Evolutionary conservation across 2,329 filamentous ascomycete genomes (phyloP), one percentile per base, ranked within the genome.

Genomic region (Falciphora oryzae): DNA sequence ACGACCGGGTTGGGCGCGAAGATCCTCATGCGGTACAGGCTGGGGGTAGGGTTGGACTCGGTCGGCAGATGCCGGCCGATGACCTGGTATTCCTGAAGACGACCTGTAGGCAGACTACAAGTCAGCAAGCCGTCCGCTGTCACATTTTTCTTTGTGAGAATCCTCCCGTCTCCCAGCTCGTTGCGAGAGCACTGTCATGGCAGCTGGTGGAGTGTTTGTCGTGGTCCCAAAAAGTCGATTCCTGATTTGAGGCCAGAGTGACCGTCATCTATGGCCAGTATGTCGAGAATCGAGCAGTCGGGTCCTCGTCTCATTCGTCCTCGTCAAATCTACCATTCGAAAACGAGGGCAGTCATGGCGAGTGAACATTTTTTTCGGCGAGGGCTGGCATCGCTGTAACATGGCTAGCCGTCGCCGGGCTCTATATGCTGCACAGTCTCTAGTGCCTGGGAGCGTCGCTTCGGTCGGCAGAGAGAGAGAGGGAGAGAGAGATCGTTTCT

Each of bases 1-100:
- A 99, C 93, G 74, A 97, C 95, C 76, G 89, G 86, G 85, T 99
- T 99, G 75, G 93, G 92, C 73, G 95, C 95, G 82, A 99, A 99
- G 83, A 99, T 97, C 81, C 93, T 93, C 95, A 99, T 99, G 83
- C 95, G 93, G 90, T 98, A 99, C 82, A 99, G 90, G 86, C 95
- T 94, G 76, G 95, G 95, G 77, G 92, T 92, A 77, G 94, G 93
- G 88, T 97, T 96, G 80, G 90, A 86, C 86, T 99, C 95, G 78
- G 90, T 92, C 83, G 95, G 95, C 90, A 99, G 83, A 84, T 97
- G 94, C 84, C 96, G 94, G 85, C 96, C 95, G 80, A 99, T 97
- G 86, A 99, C 94, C 89, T 98, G 95, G 89, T 97, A 99, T 89
- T 99, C 95, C 82, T 93, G 91, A 85, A 99, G 93, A 89, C 95